A percentile compares a stretch with the other conserved stretches of the same genome.
Conservation (phyloP, 345 rosid species). For the Salix udensis region DNA sequence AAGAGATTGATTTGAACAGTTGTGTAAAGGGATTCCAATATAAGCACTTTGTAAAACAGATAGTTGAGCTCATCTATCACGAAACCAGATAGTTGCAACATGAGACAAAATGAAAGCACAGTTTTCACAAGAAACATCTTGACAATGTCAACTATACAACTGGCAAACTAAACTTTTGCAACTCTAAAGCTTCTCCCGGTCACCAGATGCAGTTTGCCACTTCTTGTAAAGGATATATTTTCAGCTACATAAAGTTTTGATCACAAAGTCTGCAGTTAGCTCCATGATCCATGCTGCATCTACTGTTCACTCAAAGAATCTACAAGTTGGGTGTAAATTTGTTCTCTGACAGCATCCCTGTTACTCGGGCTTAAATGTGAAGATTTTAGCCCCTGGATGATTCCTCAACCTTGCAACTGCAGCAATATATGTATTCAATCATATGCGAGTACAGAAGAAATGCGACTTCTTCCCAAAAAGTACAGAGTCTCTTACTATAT, state of each 20-base stretch:
- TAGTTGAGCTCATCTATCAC: background rate
- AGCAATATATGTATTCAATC: constrained; percentile 1
- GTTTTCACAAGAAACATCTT: no score
- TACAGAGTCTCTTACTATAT: background rate
- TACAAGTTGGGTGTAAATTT: constrained; percentile 36
- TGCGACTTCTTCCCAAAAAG: background rate
- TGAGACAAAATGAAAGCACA: background rate
- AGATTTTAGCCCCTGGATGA: constrained; percentile 50
- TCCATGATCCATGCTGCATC: background rate
- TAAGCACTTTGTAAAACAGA: no score
- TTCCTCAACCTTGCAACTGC: constrained; percentile 63
- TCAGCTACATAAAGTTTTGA: background rate
- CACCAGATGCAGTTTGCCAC: no score
- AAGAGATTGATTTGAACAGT: background rate
- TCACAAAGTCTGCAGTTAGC: background rate
- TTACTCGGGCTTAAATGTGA: constrained; percentile 43
- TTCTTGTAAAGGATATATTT: no score
- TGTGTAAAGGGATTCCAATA: background rate
- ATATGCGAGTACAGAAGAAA: background rate
- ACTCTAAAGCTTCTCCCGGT: no score
- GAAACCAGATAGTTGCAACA: background rate
- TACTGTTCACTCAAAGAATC: constrained; percentile 31
- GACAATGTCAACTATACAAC: no score
- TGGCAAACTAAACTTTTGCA: no score
- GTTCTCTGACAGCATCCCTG: constrained; percentile 48